A percentile compares a stretch with the other conserved stretches of the same genome.
Conservation (phyloP, 2,329 filamentous ascomycete genomes). For the Ilyonectria sp. region DNA sequence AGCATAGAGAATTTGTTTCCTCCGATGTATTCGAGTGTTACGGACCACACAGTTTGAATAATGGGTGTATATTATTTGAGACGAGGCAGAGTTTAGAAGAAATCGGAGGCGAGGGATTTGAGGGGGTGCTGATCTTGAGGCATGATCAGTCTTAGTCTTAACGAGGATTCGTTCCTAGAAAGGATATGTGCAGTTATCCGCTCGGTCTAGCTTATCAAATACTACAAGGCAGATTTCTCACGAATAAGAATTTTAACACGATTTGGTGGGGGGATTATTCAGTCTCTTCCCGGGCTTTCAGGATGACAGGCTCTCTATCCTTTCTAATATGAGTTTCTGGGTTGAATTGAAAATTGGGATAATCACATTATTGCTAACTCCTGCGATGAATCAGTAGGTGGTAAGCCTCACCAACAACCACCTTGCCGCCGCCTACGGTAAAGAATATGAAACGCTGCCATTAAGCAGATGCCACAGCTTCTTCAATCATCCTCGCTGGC, state of each 20-base stretch:
- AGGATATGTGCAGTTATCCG: too few species aligned
- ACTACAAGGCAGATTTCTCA: too few species aligned
- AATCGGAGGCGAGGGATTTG: not conserved
- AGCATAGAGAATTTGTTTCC: too few species aligned
- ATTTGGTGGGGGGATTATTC: not conserved
- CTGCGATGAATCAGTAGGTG: not conserved
- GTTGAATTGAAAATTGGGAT: not conserved
- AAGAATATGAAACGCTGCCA: not conserved
- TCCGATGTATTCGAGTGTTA: not conserved
- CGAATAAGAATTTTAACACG: too few species aligned
- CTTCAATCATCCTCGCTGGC: conserved; percentile 6
- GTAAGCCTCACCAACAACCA: not conserved
- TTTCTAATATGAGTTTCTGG: not conserved
- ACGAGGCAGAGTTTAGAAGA: not conserved
- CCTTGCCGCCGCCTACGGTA: not conserved
- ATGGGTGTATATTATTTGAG: not conserved
- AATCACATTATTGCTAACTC: not conserved
- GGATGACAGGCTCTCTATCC: not conserved
- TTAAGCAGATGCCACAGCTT: not conserved
- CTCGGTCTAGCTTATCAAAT: too few species aligned
- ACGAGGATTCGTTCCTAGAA: too few species aligned
- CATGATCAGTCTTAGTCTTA: not conserved
- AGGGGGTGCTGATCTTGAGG: not conserved
- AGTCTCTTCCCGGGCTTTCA: conserved; percentile 29
- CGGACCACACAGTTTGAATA: not conserved